These are phyloP conservation scores for Cladophialophora exuberans DNA, from an alignment of 2,329 filamentous ascomycete genomes.

Conservation along the genomic window DNA sequence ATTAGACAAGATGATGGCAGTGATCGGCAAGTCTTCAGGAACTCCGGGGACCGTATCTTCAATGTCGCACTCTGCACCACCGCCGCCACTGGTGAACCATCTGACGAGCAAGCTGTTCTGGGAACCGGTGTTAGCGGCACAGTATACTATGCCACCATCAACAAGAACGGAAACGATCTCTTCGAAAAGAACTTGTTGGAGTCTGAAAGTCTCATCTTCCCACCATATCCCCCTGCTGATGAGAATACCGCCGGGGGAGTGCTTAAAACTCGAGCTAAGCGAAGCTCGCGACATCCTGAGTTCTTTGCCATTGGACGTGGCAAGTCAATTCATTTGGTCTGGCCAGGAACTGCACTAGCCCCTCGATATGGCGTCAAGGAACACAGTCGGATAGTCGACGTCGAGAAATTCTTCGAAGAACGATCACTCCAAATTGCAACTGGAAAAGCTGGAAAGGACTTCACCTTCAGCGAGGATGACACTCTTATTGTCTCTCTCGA, in stretches of 20 bases:
- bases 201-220: constrained; percentile 84
- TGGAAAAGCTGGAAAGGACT: constrained; percentile 97
- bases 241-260: constrained; percentile 90
- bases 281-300: constrained; percentile 84
- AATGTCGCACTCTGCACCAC: constrained; percentile 83
- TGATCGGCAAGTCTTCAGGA: constrained; percentile 88
- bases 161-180: constrained; percentile 75
- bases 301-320: constrained; percentile 95
- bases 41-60: constrained; percentile 91
- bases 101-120: constrained; percentile 78
- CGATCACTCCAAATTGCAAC: constrained; percentile 92
- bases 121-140: constrained; percentile 93
- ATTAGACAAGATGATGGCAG: constrained; percentile 93
- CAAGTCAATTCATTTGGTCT: constrained; percentile 91
- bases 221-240: constrained; percentile 81
- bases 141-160: constrained; percentile 92
- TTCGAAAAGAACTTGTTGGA: constrained; percentile 79
- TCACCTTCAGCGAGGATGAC: constrained; percentile 96
- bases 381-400: constrained; percentile 70
- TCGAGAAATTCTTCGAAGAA: constrained; percentile 82
- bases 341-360: constrained; percentile 59
- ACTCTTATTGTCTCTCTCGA: constrained; percentile 92
- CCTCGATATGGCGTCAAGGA: constrained; percentile 54
- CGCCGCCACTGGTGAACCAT: constrained; percentile 54
- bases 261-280: constrained; percentile 91